Evolutionary conservation across 2,329 filamentous ascomycete species (phyloP).

Genomic region (Aotearoamyces nothofagi): DNA sequence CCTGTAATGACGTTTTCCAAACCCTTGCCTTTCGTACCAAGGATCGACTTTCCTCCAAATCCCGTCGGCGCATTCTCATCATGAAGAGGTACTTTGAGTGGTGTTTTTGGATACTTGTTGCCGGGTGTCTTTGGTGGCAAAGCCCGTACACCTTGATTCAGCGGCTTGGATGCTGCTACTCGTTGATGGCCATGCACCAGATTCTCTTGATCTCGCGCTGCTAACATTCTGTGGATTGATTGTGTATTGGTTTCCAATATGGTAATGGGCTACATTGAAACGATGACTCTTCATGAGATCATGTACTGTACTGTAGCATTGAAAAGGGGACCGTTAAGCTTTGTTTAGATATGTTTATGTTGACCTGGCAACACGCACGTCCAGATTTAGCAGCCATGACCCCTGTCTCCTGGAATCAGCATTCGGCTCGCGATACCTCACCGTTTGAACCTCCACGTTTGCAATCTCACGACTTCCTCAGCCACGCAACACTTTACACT

Average conservation of each 20-base stretch:
- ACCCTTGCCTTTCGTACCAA: constrained; percentile 38
- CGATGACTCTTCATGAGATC: no score
- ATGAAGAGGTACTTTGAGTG: constrained; percentile 60
- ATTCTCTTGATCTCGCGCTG: constrained; percentile 78
- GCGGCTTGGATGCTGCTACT: constrained; percentile 53
- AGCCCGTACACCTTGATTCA: constrained; percentile 47
- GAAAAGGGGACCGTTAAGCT: no score
- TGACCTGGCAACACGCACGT: no score
- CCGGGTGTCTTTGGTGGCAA: constrained; percentile 66
- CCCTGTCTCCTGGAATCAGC: no score
- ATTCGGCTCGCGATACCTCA: no score
- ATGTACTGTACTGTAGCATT: no score
- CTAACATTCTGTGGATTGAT: constrained; percentile 44
- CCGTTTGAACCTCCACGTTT: no score
- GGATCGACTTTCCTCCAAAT: constrained; percentile 41
- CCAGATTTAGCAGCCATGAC: no score
- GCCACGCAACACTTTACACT: no score
- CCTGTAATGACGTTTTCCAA: constrained; percentile 38
- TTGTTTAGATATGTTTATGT: no score
- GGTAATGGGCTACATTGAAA: no score
- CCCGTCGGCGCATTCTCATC: constrained; percentile 65
- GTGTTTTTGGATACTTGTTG: constrained; percentile 64
- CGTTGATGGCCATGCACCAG: constrained; percentile 61
- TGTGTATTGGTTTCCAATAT: constrained; percentile 1
- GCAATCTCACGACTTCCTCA: no score